These are phyloP conservation scores for Ustilago crameri DNA, from an alignment of 1,284 basidiomycete genomes.

Conservation along the genomic window DNA sequence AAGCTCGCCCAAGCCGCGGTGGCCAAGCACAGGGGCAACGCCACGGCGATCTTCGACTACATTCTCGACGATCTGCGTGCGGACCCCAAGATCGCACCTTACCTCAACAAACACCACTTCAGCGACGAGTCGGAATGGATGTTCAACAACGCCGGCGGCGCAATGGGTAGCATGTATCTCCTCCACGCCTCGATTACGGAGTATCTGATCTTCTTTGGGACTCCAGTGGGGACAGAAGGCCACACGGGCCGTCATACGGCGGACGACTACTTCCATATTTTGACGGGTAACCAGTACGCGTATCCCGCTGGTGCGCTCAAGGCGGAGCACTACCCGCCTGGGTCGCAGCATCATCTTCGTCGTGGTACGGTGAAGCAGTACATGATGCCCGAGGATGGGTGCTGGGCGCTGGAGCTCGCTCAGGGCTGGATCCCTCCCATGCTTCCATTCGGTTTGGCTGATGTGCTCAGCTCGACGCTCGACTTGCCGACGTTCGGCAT, in stretches of 20 bases:
- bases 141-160: constrained; percentile 96
- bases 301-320: constrained; percentile 82
- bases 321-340: constrained; percentile 84
- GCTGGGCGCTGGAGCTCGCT: constrained; percentile 94
- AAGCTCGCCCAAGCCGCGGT: constrained; percentile 53
- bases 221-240: constrained; percentile 94
- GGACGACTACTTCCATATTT: constrained; percentile 97
- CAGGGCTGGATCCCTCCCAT: constrained; percentile 73
- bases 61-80: constrained; percentile 53
- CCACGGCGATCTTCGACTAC: constrained; percentile 62
- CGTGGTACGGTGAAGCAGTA: constrained; percentile 93
- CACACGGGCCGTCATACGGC: constrained; percentile 93
- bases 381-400: constrained; percentile 89
- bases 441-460: constrained; percentile 87
- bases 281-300: constrained; percentile 91
- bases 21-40: constrained; percentile 52
- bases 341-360: constrained; percentile 83
- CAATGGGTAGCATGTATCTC: constrained; percentile 97
- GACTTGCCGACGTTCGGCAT: constrained; percentile 85
- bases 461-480: constrained; percentile 86
- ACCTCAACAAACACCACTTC: constrained; percentile 60
- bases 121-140: constrained; percentile 81
- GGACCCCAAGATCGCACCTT: constrained; percentile 56
- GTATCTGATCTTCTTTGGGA: constrained; percentile 85
- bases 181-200: constrained; percentile 92